phyloP scores from a whole-genome alignment of 2,329 filamentous ascomycete species.

The Colletotrichum incanum region DNA sequence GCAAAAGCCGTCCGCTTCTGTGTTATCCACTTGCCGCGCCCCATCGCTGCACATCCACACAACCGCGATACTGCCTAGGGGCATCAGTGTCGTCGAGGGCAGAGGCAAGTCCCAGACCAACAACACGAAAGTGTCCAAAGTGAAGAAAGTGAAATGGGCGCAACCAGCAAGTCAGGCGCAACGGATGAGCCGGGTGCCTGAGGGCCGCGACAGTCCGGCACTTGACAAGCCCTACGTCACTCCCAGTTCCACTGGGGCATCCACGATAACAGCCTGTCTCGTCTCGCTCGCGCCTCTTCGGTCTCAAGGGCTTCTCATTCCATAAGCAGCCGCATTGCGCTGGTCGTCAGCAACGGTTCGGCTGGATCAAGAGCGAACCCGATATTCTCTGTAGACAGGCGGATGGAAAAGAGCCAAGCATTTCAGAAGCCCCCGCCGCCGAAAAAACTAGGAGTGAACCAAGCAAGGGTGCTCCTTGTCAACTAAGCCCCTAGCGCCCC shows the following conservation, averaged over 20 bases:
- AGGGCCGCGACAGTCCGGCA: neutral
- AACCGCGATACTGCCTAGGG: neutral
- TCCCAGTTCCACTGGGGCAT: neutral
- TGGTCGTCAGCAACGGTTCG: slow-evolving; percentile 19
- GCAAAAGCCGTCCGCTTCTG: neutral
- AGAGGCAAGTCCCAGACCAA: neutral
- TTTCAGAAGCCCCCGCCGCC: neutral
- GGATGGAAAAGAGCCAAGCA: slow-evolving; percentile 26
- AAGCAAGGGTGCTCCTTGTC: neutral
- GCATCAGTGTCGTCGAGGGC: too few species aligned
- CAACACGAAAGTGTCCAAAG: neutral
- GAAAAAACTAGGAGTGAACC: neutral
- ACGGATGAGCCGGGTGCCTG: neutral
- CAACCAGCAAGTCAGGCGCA: neutral
- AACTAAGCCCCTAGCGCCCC: accelerated
- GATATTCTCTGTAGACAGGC: neutral
- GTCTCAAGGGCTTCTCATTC: slow-evolving; percentile 9
- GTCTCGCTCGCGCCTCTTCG: neutral
- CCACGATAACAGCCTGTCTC: neutral
- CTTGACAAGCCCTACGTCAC: neutral
- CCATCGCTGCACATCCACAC: slow-evolving; percentile 11
- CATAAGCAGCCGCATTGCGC: slow-evolving; percentile 7
- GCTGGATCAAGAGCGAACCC: neutral
- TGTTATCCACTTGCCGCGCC: slow-evolving; percentile 17
- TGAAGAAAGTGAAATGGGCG: neutral